Conservation (phyloP, 2,329 filamentous ascomycete genomes). For the Colletotrichum shisoi region DNA sequence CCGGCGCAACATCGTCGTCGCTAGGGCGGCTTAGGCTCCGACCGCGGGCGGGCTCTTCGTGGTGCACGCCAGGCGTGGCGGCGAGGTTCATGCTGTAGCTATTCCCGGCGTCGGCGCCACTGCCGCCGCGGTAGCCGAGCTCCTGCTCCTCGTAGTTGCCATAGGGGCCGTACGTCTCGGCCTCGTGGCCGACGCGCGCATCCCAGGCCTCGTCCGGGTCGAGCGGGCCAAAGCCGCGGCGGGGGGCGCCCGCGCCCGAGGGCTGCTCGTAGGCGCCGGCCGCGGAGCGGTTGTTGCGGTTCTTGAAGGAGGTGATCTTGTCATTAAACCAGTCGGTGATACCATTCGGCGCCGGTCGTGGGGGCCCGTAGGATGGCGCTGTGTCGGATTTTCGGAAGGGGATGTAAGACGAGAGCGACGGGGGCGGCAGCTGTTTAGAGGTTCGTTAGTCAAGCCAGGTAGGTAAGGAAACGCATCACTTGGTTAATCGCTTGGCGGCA, state of each 20-base stretch:
- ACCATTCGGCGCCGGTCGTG: conserved; percentile 66
- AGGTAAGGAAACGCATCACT: conserved; percentile 3
- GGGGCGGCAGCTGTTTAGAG: conserved; percentile 68
- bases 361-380: conserved; percentile 56
- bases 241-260: conserved; percentile 52
- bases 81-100: conserved; percentile 62
- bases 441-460: conserved; percentile 1
- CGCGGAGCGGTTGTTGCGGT: conserved; percentile 70
- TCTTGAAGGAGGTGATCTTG: conserved; percentile 69
- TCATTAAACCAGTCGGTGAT: conserved; percentile 77
- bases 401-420: conserved; percentile 71
- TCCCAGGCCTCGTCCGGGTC: conserved; percentile 91
- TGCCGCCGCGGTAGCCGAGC: conserved; percentile 60
- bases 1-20: conserved; percentile 46
- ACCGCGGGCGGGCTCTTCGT: conserved; percentile 42
- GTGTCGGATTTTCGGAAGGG: conserved; percentile 68
- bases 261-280: conserved; percentile 75
- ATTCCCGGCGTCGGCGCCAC: conserved; percentile 50
- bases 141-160: conserved; percentile 82
- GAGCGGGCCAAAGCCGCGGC: conserved; percentile 70
- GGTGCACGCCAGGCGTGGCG: conserved; percentile 47
- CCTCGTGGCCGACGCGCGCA: conserved; percentile 76
- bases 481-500: neutral
- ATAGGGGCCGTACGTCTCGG: conserved; percentile 66
- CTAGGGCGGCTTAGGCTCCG: conserved; percentile 34